Conservation (phyloP, 1,284 basidiomycete genomes). For the Erythrobasidium hasegawianum region DNA sequence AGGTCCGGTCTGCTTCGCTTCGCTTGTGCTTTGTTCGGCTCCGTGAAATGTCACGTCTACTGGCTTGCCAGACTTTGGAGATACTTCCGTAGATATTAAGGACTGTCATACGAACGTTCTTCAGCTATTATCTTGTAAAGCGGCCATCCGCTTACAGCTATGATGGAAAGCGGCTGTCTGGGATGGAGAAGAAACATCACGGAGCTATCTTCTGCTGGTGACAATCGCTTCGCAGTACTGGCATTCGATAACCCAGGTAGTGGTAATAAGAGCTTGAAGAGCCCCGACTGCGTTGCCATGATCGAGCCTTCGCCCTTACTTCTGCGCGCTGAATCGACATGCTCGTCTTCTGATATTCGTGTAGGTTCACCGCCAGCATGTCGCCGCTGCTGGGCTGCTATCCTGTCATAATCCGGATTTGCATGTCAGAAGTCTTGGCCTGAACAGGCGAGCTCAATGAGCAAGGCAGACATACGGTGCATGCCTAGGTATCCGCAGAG, state of each 20-base stretch:
- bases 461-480: too few relatives aligned
- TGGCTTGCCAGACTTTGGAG: constrained; percentile 15
- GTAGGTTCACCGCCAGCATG: constrained; percentile 29
- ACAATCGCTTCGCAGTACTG: constrained; percentile 13
- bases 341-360: constrained; percentile 30
- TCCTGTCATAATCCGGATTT: too few relatives aligned
- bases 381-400: constrained; percentile 5
- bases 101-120: constrained; percentile 5
- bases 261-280: constrained; percentile 33
- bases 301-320: constrained; percentile 20
- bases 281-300: constrained; percentile 29
- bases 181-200: constrained; percentile 33
- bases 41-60: constrained; percentile 33
- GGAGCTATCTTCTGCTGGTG: constrained; percentile 20
- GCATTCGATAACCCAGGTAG: constrained; percentile 14
- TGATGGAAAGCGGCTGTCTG: constrained; percentile 32
- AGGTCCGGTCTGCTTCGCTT: not conserved
- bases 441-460: too few relatives aligned
- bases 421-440: too few relatives aligned
- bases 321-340: constrained; percentile 11
- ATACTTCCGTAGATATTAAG: constrained; percentile 34
- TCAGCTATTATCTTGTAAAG: not conserved
- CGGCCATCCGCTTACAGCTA: constrained; percentile 12
- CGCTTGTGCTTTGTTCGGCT: constrained; percentile 1
- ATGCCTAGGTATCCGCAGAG: too few relatives aligned